Conservation (phyloP, 2,329 filamentous ascomycete species). For the Hypoxylon rubiginosum region DNA sequence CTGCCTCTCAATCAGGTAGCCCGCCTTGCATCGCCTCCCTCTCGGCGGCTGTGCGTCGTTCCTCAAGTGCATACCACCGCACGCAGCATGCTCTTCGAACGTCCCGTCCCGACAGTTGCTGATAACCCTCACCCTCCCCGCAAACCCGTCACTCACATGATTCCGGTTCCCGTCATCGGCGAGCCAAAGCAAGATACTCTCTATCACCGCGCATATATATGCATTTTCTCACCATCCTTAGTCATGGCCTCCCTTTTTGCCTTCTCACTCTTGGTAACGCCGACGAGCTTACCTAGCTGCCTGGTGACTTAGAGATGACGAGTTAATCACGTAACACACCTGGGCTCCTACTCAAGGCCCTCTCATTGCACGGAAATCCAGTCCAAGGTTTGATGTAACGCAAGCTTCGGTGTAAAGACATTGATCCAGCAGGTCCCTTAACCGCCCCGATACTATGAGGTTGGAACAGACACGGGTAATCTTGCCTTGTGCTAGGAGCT, state of each 20-base stretch:
- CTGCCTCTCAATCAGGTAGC: slow-evolving; percentile 19
- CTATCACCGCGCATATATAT: slow-evolving; percentile 20
- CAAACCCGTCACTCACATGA: slow-evolving; percentile 16
- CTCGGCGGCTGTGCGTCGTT: slow-evolving; percentile 8
- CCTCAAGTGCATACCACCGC: slow-evolving; percentile 15
- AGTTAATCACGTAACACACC: slow-evolving; percentile 22
- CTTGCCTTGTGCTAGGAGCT: not conserved
- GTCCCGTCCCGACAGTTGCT: slow-evolving; percentile 32
- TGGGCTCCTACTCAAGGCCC: not conserved
- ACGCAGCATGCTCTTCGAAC: slow-evolving; percentile 5
- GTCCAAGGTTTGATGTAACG: slow-evolving; percentile 1
- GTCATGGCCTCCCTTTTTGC: not conserved
- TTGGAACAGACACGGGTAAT: slow-evolving; percentile 5
- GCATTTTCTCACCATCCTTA: slow-evolving; percentile 16
- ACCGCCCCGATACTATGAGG: not conserved
- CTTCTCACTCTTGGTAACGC: slow-evolving; percentile 6
- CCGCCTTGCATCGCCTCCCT: slow-evolving; percentile 9
- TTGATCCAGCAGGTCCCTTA: not conserved
- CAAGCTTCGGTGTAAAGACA: not conserved
- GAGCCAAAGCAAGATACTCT: slow-evolving; percentile 15
- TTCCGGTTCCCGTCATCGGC: slow-evolving; percentile 11
- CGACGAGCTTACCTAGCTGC: slow-evolving; percentile 5
- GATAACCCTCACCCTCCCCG: slow-evolving; percentile 33
- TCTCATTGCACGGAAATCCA: not conserved
- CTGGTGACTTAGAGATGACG: slow-evolving; percentile 16